phyloP scores from a whole-genome alignment of 306 rosid genomes.

The Hippophae rhamnoides region DNA sequence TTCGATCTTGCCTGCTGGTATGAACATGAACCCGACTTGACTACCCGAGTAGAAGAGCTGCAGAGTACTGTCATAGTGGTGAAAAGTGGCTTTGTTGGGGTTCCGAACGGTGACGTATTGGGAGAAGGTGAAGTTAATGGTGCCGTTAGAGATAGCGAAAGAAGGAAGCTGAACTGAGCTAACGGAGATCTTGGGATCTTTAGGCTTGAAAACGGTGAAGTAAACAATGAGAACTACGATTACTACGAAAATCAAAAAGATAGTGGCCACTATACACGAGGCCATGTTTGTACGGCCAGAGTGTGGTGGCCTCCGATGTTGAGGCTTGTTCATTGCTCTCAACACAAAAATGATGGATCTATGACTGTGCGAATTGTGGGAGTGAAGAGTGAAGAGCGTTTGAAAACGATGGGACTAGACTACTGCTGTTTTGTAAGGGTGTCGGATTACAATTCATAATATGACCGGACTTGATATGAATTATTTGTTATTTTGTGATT shows the following conservation, averaged over 20 bases:
- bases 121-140: constrained; percentile 75
- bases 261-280: constrained; percentile 70
- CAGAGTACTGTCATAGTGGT: constrained; percentile 78
- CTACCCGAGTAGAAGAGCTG: constrained; percentile 69
- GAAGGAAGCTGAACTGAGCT: constrained; percentile 72
- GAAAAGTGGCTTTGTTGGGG: constrained; percentile 67
- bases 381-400: too few relatives aligned
- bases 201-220: constrained; percentile 59
- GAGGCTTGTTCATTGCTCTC: constrained; percentile 40
- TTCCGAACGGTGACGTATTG: constrained; percentile 66
- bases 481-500: too few relatives aligned
- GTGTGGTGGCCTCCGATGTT: constrained; percentile 34
- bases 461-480: too few relatives aligned
- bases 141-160: constrained; percentile 51
- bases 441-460: too few relatives aligned
- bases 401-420: too few relatives aligned
- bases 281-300: constrained; percentile 88
- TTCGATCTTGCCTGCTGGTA: constrained; percentile 74
- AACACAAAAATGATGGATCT: neutral
- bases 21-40: constrained; percentile 86
- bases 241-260: constrained; percentile 53
- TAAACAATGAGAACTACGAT: constrained; percentile 17
- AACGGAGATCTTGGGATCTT: constrained; percentile 60
- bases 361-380: neutral
- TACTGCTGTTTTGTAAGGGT: too few relatives aligned